These are phyloP conservation scores for Coemansia sp. DNA, from an alignment of 192 early-diverging fungal genomes.

Conservation along the genomic window DNA sequence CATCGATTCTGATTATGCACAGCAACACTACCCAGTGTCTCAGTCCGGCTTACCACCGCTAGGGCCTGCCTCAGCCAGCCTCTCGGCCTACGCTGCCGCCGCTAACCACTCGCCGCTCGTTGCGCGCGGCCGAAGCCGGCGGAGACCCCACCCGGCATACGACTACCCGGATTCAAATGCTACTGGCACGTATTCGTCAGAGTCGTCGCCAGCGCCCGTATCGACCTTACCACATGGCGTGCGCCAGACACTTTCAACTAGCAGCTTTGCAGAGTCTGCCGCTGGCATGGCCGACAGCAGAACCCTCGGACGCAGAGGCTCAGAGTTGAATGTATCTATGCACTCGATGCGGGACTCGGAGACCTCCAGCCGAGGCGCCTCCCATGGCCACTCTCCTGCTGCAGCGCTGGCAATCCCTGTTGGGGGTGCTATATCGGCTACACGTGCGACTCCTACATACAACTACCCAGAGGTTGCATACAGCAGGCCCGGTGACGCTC, in stretches of 20 bases:
- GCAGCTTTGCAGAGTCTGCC: conserved; percentile 12
- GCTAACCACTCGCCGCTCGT: conserved; percentile 22
- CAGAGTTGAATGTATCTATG: conserved; percentile 23
- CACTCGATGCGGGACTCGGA: conserved; percentile 14
- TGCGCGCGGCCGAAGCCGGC: conserved; percentile 31
- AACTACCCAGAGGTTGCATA: conserved; percentile 43
- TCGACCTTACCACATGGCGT: conserved; percentile 12
- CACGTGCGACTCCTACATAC: conserved; percentile 15
- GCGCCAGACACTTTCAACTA: conserved; percentile 29
- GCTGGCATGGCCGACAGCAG: conserved; percentile 9
- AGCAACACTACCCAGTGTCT: conserved; percentile 36
- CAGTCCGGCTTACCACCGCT: conserved; percentile 45
- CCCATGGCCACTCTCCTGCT: conserved; percentile 7
- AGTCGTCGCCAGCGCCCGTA: conserved; percentile 17
- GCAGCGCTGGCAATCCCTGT: neutral
- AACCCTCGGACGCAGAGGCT: conserved; percentile 11
- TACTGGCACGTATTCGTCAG: conserved; percentile 17
- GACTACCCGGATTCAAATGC: conserved; percentile 34
- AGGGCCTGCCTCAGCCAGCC: conserved; percentile 29
- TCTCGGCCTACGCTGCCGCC: conserved; percentile 21
- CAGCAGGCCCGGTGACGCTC: conserved; percentile 6
- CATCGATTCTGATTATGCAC: conserved; percentile 1
- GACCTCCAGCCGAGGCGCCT: conserved; percentile 15
- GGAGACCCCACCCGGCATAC: conserved; percentile 29
- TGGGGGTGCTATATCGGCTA: neutral